Conservation (phyloP, 2,329 filamentous ascomycete species). For the Parascedosporium putredinis region DNA sequence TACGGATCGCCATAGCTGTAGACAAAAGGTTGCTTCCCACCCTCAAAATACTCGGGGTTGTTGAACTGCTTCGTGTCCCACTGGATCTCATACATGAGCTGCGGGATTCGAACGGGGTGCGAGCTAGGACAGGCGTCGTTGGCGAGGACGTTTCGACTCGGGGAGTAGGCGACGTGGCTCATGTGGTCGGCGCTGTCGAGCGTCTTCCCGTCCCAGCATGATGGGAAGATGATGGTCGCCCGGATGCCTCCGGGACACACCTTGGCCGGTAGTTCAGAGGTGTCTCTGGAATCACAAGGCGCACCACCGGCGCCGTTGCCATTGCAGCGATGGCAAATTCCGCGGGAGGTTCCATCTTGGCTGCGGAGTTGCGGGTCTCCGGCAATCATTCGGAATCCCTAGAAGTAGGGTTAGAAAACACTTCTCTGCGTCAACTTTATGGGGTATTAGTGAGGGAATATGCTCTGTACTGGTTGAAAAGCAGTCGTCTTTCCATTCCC, state of each 20-base stretch:
- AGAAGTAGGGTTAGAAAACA: too few species aligned
- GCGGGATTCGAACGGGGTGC: conserved; percentile 8
- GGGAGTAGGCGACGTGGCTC: conserved; percentile 7
- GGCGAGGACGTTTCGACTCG: conserved; percentile 20
- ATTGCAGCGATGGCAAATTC: conserved; percentile 25
- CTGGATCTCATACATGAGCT: conserved; percentile 12
- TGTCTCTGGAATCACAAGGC: conserved; percentile 38
- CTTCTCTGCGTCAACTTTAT: neutral
- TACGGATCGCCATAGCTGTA: conserved; percentile 6
- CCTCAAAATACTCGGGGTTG: conserved; percentile 6
- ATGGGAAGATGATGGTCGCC: conserved; percentile 40
- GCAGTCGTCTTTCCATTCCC: conserved; percentile 20
- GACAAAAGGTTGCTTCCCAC: conserved; percentile 11
- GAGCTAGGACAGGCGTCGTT: conserved; percentile 11
- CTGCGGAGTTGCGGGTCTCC: conserved; percentile 27
- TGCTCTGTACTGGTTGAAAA: conserved; percentile 20
- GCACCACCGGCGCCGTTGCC: conserved; percentile 38
- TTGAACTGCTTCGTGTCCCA: conserved; percentile 9
- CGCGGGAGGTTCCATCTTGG: conserved; percentile 19
- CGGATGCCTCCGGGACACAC: conserved; percentile 40
- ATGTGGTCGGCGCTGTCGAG: conserved; percentile 8
- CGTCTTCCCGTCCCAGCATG: conserved; percentile 20
- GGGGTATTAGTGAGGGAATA: neutral
- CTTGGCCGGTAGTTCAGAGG: conserved; percentile 35
- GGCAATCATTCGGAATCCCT: conserved; percentile 37